Evolutionary conservation across 2,329 filamentous ascomycete species (phyloP), one percentile per base, ranked within the genome.

Genomic region (Corniculantispora saksenae): DNA sequence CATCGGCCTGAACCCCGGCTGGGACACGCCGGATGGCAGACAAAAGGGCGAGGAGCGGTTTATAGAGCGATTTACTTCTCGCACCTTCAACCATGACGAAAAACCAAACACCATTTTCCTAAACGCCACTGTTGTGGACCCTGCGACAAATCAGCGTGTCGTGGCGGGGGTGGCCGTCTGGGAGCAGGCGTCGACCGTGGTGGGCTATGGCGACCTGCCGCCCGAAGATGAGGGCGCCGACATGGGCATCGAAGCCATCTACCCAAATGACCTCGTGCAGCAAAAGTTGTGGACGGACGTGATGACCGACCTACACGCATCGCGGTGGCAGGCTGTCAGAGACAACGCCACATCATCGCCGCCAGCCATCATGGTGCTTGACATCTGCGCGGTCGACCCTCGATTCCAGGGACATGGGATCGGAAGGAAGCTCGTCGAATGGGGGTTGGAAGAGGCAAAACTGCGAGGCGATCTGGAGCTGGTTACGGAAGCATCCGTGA

Each of bases 101-200:
- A 70, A 79, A 10, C 77, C 78, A 1, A 86, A 84, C 69, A 82
- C 79, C 1, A 62, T 86, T 1, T 86, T 83, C 66, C 75, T 87
- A 66, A 86, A 86, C 66, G 85, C 84, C 1, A 85, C 81, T 0
- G 55, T 86, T 1, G 72, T 79, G 0, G 73, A 75, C 63, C 73
- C 76, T 1, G 69, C 78, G 1, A 69, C 70, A 2, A 7, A 32
- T 15, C 25, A 60, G 7, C 65, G 66, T 6, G 54, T 29, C 23
- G 76, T 86, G n/a, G 85, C 76, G 12, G 86, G 85, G 19, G 66
- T 84, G 32, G 84, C 85, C 3, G 81, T 86, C 63, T 88, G 86
- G 86, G 69, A 76, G 10, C 85, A 88, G 67, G 72, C 77, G 0
- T 86, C 85, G 0, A 72, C 76, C 8, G 78, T 86, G 0, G 75